Conservation (phyloP, 371 early-diverging fungal genomes). For the Gilbertella persicaria region DNA sequence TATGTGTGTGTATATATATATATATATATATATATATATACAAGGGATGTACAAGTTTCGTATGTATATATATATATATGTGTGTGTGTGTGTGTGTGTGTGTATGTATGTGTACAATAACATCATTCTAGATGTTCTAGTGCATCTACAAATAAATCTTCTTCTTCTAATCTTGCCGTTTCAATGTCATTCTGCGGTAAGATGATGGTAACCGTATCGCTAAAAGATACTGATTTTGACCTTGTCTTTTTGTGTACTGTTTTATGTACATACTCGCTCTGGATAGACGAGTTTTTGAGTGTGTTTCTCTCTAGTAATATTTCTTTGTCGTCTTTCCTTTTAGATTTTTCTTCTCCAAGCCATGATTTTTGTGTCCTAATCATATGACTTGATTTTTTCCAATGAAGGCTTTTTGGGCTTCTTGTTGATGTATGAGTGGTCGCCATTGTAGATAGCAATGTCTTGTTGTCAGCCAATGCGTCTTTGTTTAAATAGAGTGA, state of each 20-base stretch:
- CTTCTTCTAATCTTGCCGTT: background rate
- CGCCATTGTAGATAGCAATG: no score
- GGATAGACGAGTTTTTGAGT: constrained; percentile 9
- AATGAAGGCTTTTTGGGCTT: constrained; percentile 3
- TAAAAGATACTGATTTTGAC: constrained; percentile 30
- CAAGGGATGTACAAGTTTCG: background rate
- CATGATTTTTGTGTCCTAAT: constrained; percentile 10
- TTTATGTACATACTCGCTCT: background rate
- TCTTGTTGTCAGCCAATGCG: background rate
- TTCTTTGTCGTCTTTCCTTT: background rate
- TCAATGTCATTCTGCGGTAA: constrained; percentile 1
- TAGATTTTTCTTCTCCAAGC: constrained; percentile 24
- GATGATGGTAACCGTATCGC: constrained; percentile 22
- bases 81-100: background rate
- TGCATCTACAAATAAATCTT: constrained; percentile 29
- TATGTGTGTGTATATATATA: no score
- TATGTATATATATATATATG: constrained; percentile 1
- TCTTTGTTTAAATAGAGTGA: constrained; percentile 15
- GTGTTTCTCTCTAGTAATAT: constrained; percentile 18
- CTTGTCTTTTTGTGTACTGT: constrained; percentile 1
- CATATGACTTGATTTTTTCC: background rate
- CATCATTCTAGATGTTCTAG: constrained; percentile 4
- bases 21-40: constrained; percentile 1
- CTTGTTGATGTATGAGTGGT: no score
- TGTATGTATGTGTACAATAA: background rate